Conservation (phyloP, 306 rosid species). For the Erythrophleum fordii region DNA sequence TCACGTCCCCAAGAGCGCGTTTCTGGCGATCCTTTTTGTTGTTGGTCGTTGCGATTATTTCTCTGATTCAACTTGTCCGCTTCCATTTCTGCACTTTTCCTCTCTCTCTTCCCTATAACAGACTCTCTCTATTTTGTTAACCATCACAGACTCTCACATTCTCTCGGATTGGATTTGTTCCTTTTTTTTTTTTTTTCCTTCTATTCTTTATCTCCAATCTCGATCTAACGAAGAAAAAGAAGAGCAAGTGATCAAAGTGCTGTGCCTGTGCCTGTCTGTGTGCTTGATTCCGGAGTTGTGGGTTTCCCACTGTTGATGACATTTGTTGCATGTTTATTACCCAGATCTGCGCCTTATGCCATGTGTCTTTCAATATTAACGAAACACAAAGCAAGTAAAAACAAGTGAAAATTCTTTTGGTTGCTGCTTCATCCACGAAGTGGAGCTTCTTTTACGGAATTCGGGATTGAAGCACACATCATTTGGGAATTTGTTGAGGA, state of each 20-base stretch:
- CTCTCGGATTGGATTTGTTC: neutral
- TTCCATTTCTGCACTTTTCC: slow-evolving; percentile 6
- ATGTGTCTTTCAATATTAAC: neutral
- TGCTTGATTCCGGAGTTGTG: neutral
- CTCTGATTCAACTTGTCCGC: slow-evolving; percentile 22
- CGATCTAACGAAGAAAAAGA: slow-evolving; percentile 25
- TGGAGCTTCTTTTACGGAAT: neutral
- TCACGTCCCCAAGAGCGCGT: slow-evolving; percentile 44
- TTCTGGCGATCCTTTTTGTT: slow-evolving; percentile 33
- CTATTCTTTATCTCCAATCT: neutral
- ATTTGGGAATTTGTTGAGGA: neutral
- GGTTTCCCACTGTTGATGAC: neutral
- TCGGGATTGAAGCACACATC: neutral
- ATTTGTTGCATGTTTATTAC: slow-evolving; percentile 21
- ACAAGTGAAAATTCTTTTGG: neutral
- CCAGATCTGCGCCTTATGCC: slow-evolving; percentile 41
- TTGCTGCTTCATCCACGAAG: neutral
- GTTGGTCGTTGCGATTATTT: slow-evolving; percentile 46
- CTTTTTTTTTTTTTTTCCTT: neutral
- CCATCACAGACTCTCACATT: neutral
- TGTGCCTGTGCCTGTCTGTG: neutral
- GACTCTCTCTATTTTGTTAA: neutral
- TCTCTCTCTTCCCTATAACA: neutral
- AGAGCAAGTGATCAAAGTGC: neutral
- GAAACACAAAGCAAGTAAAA: neutral